These are phyloP conservation scores for Amylostereum areolatum DNA, from an alignment of 1,284 basidiomycete species.

Conservation along the genomic window DNA sequence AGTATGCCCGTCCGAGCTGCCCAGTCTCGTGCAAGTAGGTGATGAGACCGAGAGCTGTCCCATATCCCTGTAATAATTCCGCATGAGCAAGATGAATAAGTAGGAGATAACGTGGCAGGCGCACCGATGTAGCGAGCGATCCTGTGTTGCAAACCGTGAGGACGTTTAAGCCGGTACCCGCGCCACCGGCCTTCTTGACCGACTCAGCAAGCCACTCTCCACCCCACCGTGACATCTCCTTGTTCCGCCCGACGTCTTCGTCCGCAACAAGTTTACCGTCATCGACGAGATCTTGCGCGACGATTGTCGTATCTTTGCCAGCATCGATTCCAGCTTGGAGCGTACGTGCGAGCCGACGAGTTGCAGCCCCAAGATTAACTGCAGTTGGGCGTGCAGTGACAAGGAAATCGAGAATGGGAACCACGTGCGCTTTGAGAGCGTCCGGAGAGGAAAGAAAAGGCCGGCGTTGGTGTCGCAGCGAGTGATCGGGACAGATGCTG, in stretches of 20 bases:
- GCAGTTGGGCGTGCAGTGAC: slow-evolving; percentile 88
- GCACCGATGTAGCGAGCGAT: slow-evolving; percentile 83
- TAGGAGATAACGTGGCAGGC: slow-evolving; percentile 19
- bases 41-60: slow-evolving; percentile 90
- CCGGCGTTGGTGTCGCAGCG: slow-evolving; percentile 34
- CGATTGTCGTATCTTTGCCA: slow-evolving; percentile 36
- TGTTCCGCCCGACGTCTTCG: slow-evolving; percentile 83
- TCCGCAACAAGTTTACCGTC: slow-evolving; percentile 66
- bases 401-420: slow-evolving; percentile 63
- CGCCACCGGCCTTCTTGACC: slow-evolving; percentile 41
- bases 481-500: slow-evolving; percentile 50
- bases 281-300: slow-evolving; percentile 55
- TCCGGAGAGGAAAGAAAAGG: slow-evolving; percentile 43
- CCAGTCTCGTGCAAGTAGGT: slow-evolving; percentile 78
- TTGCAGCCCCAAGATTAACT: slow-evolving; percentile 86
- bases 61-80: slow-evolving; percentile 65
- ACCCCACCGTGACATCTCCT: slow-evolving; percentile 74
- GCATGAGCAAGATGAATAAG: slow-evolving; percentile 7
- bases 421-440: slow-evolving; percentile 45
- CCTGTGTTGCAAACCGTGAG: slow-evolving; percentile 97
- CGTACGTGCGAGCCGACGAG: slow-evolving; percentile 55
- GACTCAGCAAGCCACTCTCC: slow-evolving; percentile 76
- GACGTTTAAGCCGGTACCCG: slow-evolving; percentile 59
- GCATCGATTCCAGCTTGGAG: slow-evolving; percentile 35
- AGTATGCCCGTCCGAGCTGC: slow-evolving; percentile 77